phyloP scores from a whole-genome alignment of 352 stramenopile species.

The Halophytophthora polymorphica region DNA sequence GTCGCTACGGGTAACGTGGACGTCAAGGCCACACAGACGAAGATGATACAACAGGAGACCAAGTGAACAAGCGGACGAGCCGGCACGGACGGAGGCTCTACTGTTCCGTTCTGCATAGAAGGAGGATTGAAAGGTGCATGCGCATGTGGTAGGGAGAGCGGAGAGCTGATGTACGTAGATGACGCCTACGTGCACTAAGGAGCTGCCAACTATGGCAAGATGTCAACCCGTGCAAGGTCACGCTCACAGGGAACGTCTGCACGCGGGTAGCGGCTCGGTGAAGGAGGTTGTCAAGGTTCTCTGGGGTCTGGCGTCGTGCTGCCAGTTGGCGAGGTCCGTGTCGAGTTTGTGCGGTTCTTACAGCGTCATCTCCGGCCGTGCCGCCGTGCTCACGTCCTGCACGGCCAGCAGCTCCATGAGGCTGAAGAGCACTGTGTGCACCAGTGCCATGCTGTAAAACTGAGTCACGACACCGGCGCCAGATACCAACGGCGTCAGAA shows the following conservation, averaged over 20 bases:
- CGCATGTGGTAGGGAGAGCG: not conserved
- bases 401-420: conserved; percentile 44
- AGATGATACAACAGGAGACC: not conserved
- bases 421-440: conserved; percentile 42
- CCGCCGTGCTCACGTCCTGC: conserved; percentile 32
- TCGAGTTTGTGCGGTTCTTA: conserved; percentile 19
- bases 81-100: no score
- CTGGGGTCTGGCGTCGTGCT: no score
- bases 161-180: not conserved
- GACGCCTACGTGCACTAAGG: not conserved
- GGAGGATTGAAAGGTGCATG: no score
- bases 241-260: no score
- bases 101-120: no score
- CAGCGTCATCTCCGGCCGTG: conserved; percentile 38
- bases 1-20: conserved; percentile 35
- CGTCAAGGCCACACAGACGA: not conserved
- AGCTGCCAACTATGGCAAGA: not conserved
- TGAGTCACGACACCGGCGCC: conserved; percentile 13
- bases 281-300: no score
- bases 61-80: not conserved
- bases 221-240: no score
- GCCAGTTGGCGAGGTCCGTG: no score
- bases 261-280: no score
- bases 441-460: conserved; percentile 48
- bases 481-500: conserved; percentile 2